Conservation (phyloP, 768 basidiomycete genomes). For the Erythrobasidium yunnanense region DNA sequence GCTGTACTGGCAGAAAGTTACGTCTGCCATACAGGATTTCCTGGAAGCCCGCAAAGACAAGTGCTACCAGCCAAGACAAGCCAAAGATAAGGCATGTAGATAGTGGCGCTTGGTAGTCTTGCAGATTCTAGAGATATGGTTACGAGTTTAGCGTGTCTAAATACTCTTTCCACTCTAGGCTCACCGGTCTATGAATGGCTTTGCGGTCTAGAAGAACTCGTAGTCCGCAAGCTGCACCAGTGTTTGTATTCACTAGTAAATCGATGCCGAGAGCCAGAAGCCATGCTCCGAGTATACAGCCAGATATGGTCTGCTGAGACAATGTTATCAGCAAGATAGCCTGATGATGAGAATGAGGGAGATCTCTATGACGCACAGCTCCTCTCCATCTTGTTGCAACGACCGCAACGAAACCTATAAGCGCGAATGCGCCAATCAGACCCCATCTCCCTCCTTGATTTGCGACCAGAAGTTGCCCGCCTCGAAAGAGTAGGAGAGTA, state of each 20-base stretch:
- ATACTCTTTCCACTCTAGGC: too few relatives aligned
- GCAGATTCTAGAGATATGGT: neutral
- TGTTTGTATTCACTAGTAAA: slow-evolving; percentile 7
- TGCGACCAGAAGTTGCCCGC: neutral
- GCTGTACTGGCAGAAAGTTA: too few relatives aligned
- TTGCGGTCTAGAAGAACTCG: slow-evolving; percentile 5
- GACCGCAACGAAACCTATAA: neutral
- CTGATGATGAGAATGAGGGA: neutral
- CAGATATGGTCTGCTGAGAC: slow-evolving; percentile 4
- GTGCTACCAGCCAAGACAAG: too few relatives aligned
- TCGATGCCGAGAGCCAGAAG: slow-evolving; percentile 21
- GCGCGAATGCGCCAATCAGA: neutral
- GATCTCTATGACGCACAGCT: neutral
- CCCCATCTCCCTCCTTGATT: slow-evolving; percentile 9
- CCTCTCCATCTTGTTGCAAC: slow-evolving; percentile 2
- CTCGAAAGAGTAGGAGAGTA: neutral
- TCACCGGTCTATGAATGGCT: neutral
- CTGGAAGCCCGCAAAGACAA: too few relatives aligned
- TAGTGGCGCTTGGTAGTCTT: neutral
- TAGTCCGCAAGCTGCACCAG: neutral
- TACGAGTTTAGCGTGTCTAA: neutral
- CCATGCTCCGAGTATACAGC: neutral
- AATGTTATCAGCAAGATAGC: too few relatives aligned
- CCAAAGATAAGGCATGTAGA: too few relatives aligned
- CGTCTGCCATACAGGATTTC: too few relatives aligned